phyloP scores from a whole-genome alignment of 148 eudicot species.

The Vaccinium darrowii region DNA sequence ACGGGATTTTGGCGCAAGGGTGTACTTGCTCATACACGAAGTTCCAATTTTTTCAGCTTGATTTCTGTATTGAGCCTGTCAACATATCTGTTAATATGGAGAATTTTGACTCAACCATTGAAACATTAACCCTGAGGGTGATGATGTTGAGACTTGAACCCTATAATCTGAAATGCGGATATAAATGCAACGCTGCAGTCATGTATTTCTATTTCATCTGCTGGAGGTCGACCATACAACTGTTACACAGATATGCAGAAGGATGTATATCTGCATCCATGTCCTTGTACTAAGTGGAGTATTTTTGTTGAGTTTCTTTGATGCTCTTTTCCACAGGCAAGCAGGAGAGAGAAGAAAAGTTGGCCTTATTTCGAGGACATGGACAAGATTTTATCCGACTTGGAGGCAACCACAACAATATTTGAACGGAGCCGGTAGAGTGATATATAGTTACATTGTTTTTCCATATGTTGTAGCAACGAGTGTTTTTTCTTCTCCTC shows the following conservation, averaged over 20 bases:
- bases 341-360: too few relatives aligned
- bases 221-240: background rate
- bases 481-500: background rate
- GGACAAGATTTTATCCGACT: too few relatives aligned
- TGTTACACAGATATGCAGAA: background rate
- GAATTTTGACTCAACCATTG: background rate
- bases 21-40: too few relatives aligned
- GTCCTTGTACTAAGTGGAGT: background rate
- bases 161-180: background rate
- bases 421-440: too few relatives aligned
- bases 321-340: too few relatives aligned
- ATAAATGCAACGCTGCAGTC: background rate
- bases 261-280: background rate
- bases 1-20: too few relatives aligned
- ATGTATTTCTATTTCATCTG: background rate
- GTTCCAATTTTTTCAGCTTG: too few relatives aligned
- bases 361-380: too few relatives aligned
- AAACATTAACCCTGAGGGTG: background rate
- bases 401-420: too few relatives aligned
- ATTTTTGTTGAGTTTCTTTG: too few relatives aligned
- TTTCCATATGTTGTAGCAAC: background rate
- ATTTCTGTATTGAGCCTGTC: background rate
- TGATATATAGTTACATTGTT: too few relatives aligned
- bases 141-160: background rate
- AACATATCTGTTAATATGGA: background rate